Base-by-base conservation (phyloP, 805 yeast genomes). In the Metschnikowia lochheadii region DNA sequence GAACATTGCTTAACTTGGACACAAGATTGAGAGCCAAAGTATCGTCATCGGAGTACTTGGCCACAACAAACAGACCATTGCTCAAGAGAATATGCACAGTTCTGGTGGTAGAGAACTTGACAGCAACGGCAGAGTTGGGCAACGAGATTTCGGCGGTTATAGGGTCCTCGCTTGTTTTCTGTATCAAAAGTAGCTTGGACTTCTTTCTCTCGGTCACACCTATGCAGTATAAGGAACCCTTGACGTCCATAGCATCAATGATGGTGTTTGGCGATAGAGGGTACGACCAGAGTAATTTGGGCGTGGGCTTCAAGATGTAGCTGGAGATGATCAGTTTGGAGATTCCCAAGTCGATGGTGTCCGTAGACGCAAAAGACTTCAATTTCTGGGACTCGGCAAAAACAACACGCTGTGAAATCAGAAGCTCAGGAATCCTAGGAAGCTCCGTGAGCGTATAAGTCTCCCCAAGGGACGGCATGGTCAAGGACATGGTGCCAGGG, bases 271-370 rank as follows among this genome's bases (percentile, higher is more conserved):
- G 84, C 17, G 80, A 70, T 43, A 80, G 66, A 18, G 84, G 76
- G 57, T 72, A 69, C 3, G 83, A 76, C 84, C 84, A 80, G 37
- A 74, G 65, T 62, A 80, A 65, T 52, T 75, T 78, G n/a, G 85
- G 85, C 13, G 82, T 72, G 15, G 85, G 85, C 56, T 72, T 76
- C 46, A 78, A 73, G 34, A 80, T 66, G 58, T 75, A 79, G 35
- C 79, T 72, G 31, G 81, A 78, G 38, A 80, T 67, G 56, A 72
- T 74, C 36, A 83, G 79, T 46, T 80, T 81, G 50, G 80, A 75
- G 42, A 80, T 72, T n/a, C 79, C 83, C 44, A 80, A 57, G 57
- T 80, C 82, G 51, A 80, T 68, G 35, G 72, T 60, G 17, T 68
- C 67, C 32, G 63, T 51, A 14, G 56, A 54, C 18, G 38, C 42